Base-by-base conservation (phyloP, 2,329 filamentous ascomycete genomes). In the Diaporthe destruens region DNA sequence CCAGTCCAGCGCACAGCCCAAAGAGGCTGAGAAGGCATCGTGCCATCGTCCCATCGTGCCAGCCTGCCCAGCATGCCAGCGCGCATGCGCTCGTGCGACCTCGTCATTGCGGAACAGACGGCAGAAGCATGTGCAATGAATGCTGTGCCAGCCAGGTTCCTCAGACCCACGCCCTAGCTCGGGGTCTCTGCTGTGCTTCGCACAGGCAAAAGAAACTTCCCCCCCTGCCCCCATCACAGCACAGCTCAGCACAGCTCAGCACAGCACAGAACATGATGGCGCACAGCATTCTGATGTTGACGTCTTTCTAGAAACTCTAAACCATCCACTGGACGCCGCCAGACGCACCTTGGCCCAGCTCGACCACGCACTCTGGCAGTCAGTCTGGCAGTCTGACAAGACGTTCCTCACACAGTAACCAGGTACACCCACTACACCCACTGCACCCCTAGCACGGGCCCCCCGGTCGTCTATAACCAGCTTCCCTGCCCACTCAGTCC, bases 161-260 rank as follows among this genome's bases (percentile, higher is more conserved):
- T 42, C 39, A 42, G 61, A 66, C 47, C 47, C 61, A 53, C n/a
- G 61, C n/a, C 47, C 18, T 47, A 53, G 61, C 47, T 39, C 25
- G 61, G 61, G 29, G 29, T 53, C n/a, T 14, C 36, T 9, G 12
- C 29, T 53, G 61, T 53, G 29, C 61, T 53, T 53, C 61, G 47
- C 61, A 66, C 61, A 66, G 61, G 61, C 18, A 34, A 66, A 66
- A 66, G 47, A 66, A 66, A 66, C 61, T 66, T 66, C 61, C 47
- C 47, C 47, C n/a, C 29, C n/a, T 51, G n/a, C 44, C 61, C 18
- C 61, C 44, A 51, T 65, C 44, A 65, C 61, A 34, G 44, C 57
- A 42, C 57, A 42, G 39, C 23, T 23, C 44, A 44, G 29, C 59
- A 47, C 44, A 42, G 34, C 34, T 1, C 34, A 63, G 18, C 8